These are phyloP conservation scores for Fonsecaea pedrosoi DNA, from an alignment of 2,329 filamentous ascomycete genomes.

Conservation along the genomic window DNA sequence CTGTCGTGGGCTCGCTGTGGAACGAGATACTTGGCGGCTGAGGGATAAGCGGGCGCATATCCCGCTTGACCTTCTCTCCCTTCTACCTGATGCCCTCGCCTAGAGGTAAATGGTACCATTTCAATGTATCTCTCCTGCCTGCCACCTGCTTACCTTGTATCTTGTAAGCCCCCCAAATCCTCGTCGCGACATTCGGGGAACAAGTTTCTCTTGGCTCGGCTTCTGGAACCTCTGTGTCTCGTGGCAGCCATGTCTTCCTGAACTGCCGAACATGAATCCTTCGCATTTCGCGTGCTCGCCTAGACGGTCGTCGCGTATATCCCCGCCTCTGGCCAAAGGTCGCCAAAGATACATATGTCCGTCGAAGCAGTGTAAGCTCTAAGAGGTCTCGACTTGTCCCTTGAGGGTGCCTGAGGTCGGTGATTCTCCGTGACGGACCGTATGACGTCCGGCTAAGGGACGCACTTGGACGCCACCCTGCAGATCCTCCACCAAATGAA, in stretches of 20 bases:
- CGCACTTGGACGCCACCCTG: neutral
- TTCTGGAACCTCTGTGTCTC: neutral
- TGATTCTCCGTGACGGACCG: neutral
- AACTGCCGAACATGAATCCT: neutral
- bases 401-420: neutral
- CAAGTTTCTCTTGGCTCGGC: no score
- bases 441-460: neutral
- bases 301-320: neutral
- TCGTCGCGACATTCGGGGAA: no score
- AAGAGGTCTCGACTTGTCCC: neutral
- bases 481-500: conserved; percentile 7
- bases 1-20: no score
- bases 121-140: no score
- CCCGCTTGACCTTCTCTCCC: no score
- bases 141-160: no score
- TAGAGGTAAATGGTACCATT: no score
- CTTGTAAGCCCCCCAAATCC: no score
- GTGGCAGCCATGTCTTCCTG: neutral
- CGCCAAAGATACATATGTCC: neutral
- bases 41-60: no score
- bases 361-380: neutral
- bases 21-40: no score
- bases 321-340: neutral
- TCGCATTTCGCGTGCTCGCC: no score
- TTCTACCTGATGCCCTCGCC: no score